Evolutionary conservation across 1,139 yeast species (phyloP), one percentile per base, ranked within the genome.

Genomic region (Yamadazyma conglobata): DNA sequence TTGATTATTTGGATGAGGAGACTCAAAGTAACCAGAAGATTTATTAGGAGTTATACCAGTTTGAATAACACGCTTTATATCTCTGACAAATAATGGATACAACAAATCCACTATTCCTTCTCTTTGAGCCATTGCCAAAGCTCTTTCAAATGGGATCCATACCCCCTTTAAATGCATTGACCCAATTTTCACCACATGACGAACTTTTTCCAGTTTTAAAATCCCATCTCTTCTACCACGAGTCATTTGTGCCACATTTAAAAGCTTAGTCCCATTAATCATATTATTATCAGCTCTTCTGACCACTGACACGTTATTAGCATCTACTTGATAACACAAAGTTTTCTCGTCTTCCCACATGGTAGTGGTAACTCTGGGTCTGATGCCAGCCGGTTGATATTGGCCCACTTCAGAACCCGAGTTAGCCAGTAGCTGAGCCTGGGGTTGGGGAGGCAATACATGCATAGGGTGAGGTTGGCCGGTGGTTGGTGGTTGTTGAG

Each of bases 281-380:
- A 88, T 86, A 55, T 89, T 88, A 56, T 89, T 95, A 47, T 75
- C 80, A 27, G 95, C 96, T 47, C 97, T 74, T 46, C 97, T 74
- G 20, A 91, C 96, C 19, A 89, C 96, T 14, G 87, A 74, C 33
- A 88, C 89, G 35, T 89, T 88, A 47, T 86, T 82, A 32, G 95
- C 95, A 51, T 88, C 96, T 19, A 89, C 96, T 58, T 89, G 96
- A 62, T 88, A 89, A 55, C 97, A 91, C 31, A 88, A 60, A 0
- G 96, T 89, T 46, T 87, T 84, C 52, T 89, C 96, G 54, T 89
- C 96, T 56, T 89, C 96, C 97, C 97, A 89, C 79, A 87, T 77
- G 7, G 96, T 87, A 15, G 96, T 88, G 31, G 95, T 86, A 41
- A 89, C 93, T 44, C 93, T 70, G 15, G 96, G 96, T 43, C 87